A percentile compares a stretch with the other conserved stretches of the same genome.
phyloP scores from a whole-genome alignment of 106 monocot genomes.

The Dioscorea dumetorum region DNA sequence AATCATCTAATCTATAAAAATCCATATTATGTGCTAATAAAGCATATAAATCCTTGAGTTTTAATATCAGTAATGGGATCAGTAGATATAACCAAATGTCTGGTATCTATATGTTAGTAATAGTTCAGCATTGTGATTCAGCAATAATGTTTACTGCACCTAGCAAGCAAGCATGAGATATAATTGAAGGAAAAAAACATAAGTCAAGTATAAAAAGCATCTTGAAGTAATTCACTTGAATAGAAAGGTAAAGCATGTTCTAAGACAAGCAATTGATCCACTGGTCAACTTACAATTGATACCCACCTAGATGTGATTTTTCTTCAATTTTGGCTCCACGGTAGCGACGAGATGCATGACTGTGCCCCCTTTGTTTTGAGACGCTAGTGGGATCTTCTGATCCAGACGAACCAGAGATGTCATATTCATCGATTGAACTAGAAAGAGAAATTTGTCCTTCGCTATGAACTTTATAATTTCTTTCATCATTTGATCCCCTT shows the following conservation, averaged over 20 bases:
- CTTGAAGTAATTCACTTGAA: neutral
- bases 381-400: slow-evolving; percentile 15
- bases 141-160: too few species aligned
- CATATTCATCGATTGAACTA: slow-evolving; percentile 52
- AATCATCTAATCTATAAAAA: too few species aligned
- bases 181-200: neutral
- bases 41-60: too few species aligned
- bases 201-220: neutral
- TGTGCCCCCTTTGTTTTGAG: slow-evolving; percentile 4
- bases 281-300: too few species aligned
- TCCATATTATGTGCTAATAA: too few species aligned
- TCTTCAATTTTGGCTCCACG: slow-evolving; percentile 47
- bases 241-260: neutral
- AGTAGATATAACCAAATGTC: too few species aligned
- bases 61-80: too few species aligned
- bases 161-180: too few species aligned
- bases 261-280: slow-evolving; percentile 3
- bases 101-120: too few species aligned
- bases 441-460: slow-evolving; percentile 26
- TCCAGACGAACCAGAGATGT: slow-evolving; percentile 12
- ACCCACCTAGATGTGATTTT: slow-evolving; percentile 19
- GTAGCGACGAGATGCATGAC: slow-evolving; percentile 44
- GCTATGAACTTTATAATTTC: slow-evolving; percentile 48
- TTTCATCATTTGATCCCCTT: slow-evolving; percentile 26
- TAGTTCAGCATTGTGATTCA: too few species aligned